A percentile compares a stretch with the other conserved stretches of the same genome.
These are phyloP conservation scores for Aspergillus transmontanensis DNA, from an alignment of 2,329 filamentous ascomycete species.

Conservation along the genomic window DNA sequence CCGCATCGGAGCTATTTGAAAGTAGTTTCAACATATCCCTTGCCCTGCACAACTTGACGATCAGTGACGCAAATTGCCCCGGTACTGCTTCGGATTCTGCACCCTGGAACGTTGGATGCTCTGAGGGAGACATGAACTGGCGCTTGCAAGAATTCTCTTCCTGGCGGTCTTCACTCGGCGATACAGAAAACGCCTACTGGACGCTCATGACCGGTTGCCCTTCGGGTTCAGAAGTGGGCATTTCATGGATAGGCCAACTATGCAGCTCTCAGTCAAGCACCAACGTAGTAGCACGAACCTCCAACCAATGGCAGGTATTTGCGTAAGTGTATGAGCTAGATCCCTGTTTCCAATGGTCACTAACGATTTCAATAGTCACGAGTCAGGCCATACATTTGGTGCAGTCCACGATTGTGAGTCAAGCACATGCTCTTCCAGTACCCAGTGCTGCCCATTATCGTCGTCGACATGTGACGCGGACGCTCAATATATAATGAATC, in stretches of 20 bases:
- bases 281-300: constrained; percentile 84
- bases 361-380: constrained; percentile 55
- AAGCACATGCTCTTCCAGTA: constrained; percentile 60
- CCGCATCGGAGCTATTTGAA: constrained; percentile 83
- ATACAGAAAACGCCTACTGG: constrained; percentile 86
- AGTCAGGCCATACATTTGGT: constrained; percentile 90
- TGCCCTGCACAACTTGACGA: constrained; percentile 78
- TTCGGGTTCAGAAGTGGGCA: constrained; percentile 78
- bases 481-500: constrained; percentile 63
- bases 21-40: constrained; percentile 89
- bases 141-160: constrained; percentile 70
- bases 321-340: constrained; percentile 49
- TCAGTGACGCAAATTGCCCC: constrained; percentile 73
- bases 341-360: background rate
- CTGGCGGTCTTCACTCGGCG: constrained; percentile 72
- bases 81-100: constrained; percentile 59
- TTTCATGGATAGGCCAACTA: constrained; percentile 79
- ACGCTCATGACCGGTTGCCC: constrained; percentile 79
- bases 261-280: constrained; percentile 57
- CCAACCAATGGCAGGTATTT: constrained; percentile 89
- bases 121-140: constrained; percentile 20
- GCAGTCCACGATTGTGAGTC: constrained; percentile 59
- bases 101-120: constrained; percentile 25
- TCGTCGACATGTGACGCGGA: constrained; percentile 67
- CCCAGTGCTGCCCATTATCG: constrained; percentile 77